phyloP scores from a whole-genome alignment of 2,329 filamentous ascomycete genomes.

The Fusarium sp. region DNA sequence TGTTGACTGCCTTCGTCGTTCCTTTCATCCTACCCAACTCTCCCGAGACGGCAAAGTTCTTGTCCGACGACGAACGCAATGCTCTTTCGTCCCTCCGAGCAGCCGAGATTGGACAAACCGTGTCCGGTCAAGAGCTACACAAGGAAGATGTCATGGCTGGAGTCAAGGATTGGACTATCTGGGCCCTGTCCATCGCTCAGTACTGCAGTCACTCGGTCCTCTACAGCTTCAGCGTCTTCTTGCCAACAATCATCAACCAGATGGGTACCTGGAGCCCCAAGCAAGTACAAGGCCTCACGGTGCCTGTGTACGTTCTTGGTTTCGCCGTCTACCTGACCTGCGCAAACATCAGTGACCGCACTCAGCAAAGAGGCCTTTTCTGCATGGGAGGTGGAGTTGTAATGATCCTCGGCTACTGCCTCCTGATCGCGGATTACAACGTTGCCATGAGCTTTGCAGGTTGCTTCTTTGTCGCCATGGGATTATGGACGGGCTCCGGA shows the following conservation, averaged over 20 bases:
- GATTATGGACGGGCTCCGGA: conserved; percentile 4
- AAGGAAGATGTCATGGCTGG: conserved; percentile 11
- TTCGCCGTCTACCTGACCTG: conserved; percentile 2
- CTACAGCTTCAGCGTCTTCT: conserved; percentile 10
- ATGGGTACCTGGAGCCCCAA: conserved; percentile 5
- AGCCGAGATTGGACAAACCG: neutral
- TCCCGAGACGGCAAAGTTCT: conserved; percentile 3
- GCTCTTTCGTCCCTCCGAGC: neutral
- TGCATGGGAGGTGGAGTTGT: neutral
- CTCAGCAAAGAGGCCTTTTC: conserved; percentile 3
- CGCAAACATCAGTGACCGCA: conserved; percentile 11
- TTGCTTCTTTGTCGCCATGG: conserved; percentile 4
- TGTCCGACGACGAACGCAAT: neutral
- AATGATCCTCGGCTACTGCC: conserved; percentile 4
- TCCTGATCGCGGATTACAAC: neutral
- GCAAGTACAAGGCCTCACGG: conserved; percentile 4
- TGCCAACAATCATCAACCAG: conserved; percentile 6
- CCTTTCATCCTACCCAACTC: conserved; percentile 3
- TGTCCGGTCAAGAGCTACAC: neutral
- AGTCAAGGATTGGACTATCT: conserved; percentile 9
- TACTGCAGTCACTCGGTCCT: conserved; percentile 10
- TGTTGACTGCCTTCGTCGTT: conserved; percentile 1
- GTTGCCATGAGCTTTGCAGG: conserved; percentile 6
- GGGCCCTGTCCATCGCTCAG: conserved; percentile 5
- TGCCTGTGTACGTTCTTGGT: conserved; percentile 2